Evolutionary conservation across 1,284 basidiomycete species (phyloP).

Genomic region (Mrakiaceae sp.): DNA sequence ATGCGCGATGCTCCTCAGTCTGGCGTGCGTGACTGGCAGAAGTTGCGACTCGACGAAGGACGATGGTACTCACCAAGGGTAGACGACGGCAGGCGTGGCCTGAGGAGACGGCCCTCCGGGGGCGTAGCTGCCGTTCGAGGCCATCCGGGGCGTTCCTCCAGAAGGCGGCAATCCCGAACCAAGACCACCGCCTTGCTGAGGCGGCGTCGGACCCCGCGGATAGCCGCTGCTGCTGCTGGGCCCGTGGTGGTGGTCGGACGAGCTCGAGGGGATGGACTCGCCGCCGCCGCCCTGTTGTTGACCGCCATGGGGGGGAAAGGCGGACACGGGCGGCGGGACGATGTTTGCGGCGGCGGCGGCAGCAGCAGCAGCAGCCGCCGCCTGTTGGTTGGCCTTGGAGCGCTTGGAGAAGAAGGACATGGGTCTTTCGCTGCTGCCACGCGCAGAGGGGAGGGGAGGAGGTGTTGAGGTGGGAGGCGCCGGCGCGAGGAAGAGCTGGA

Average conservation of each 20-base stretch:
- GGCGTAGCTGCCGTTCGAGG: no score
- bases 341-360: not conserved
- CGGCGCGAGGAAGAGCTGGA: not conserved
- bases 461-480: not conserved
- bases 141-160: no score
- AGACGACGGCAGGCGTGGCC: not conserved
- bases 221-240: not conserved
- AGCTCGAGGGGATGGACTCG: not conserved
- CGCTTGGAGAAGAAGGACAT: conserved; percentile 17
- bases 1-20: no score
- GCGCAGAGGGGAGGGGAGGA: not conserved
- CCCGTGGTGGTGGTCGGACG: not conserved
- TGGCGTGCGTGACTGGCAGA: no score
- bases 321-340: not conserved
- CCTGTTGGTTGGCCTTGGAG: conserved; percentile 4
- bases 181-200: not conserved
- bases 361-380: not conserved
- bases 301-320: not conserved
- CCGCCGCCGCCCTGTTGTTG: no score
- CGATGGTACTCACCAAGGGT: conserved; percentile 1
- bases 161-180: no score
- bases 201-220: not conserved
- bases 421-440: not conserved
- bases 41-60: no score
- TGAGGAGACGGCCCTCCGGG: no score